A percentile compares a stretch with the other conserved stretches of the same genome.
phyloP scores from a whole-genome alignment of 768 basidiomycete genomes.

The Melanogaster broomeanus region DNA sequence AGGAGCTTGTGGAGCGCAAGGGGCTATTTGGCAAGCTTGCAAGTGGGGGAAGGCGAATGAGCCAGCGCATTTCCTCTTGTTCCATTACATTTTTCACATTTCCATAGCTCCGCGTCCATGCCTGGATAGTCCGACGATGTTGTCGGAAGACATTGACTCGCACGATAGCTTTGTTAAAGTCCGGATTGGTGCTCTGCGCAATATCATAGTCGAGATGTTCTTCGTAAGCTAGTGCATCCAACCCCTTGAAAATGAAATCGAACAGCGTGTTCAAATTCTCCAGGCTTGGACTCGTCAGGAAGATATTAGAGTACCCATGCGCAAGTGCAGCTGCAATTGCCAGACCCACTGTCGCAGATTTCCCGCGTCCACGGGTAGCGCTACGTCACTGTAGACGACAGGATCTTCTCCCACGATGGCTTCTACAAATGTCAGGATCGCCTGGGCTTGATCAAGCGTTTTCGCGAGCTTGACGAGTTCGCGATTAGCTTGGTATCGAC shows the following conservation, averaged over 20 bases:
- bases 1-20: no score
- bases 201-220: constrained; percentile 99
- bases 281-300: constrained; percentile 95
- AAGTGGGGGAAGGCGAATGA: no score
- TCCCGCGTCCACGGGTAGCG: constrained; percentile 92
- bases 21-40: no score
- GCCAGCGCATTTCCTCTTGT: no score
- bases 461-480: constrained; percentile 88
- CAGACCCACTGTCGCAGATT: constrained; percentile 94
- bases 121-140: constrained; percentile 96
- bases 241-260: constrained; percentile 95
- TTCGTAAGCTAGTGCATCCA: constrained; percentile 93
- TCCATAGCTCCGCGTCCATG: no score
- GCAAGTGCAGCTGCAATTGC: constrained; percentile 91
- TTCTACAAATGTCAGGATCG: constrained; percentile 91
- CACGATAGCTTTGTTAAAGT: constrained; percentile 94
- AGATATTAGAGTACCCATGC: constrained; percentile 96
- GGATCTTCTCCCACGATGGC: constrained; percentile 90
- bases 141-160: constrained; percentile 91
- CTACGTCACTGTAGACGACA: constrained; percentile 95
- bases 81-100: no score
- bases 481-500: constrained; percentile 81
- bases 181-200: constrained; percentile 90
- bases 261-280: constrained; percentile 98
- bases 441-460: constrained; percentile 94